Conservation (phyloP, 495 filamentous ascomycete species). For the Friedmanniomyces simplex region DNA sequence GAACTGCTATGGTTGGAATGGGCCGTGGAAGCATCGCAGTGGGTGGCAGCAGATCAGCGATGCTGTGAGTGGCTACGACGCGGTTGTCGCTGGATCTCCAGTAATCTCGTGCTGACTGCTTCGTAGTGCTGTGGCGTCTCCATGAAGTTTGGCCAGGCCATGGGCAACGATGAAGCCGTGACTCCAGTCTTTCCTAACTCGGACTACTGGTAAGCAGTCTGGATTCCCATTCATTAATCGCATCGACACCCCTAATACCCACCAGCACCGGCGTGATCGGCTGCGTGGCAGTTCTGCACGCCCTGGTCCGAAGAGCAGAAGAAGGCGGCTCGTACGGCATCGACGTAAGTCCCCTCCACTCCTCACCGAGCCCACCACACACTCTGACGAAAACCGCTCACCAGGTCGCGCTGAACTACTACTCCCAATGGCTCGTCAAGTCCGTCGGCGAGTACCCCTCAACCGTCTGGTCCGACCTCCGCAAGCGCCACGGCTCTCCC, state of each 20-base stretch:
- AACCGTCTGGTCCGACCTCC: conserved; percentile 27
- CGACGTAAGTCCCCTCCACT: conserved; percentile 22
- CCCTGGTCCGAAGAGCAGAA: conserved; percentile 23
- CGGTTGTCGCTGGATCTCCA: neutral
- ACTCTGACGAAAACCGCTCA: neutral
- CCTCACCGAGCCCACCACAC: neutral
- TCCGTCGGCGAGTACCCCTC: conserved; percentile 25
- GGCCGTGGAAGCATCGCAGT: conserved; percentile 40
- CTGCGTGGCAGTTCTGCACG: conserved; percentile 22
- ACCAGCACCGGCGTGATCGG: conserved; percentile 25
- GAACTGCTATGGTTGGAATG: conserved; percentile 50
- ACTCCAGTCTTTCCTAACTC: conserved; percentile 32
- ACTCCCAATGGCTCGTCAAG: conserved; percentile 31
- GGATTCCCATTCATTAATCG: neutral
- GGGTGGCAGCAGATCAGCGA: conserved; percentile 51
- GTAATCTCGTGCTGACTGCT: neutral
- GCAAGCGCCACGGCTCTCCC: conserved; percentile 25
- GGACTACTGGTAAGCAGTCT: conserved; percentile 27
- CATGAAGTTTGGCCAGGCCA: conserved; percentile 26
- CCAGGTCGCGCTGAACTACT: conserved; percentile 30
- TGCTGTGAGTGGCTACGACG: conserved; percentile 27
- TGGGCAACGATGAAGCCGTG: conserved; percentile 32
- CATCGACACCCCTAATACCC: neutral
- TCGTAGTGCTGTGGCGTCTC: conserved; percentile 24
- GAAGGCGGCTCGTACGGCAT: conserved; percentile 28